Percentiles rank a stretch among this genome's conserved stretches.
phyloP scores from a whole-genome alignment of 306 rosid species.

The Potentilla sterilis region DNA sequence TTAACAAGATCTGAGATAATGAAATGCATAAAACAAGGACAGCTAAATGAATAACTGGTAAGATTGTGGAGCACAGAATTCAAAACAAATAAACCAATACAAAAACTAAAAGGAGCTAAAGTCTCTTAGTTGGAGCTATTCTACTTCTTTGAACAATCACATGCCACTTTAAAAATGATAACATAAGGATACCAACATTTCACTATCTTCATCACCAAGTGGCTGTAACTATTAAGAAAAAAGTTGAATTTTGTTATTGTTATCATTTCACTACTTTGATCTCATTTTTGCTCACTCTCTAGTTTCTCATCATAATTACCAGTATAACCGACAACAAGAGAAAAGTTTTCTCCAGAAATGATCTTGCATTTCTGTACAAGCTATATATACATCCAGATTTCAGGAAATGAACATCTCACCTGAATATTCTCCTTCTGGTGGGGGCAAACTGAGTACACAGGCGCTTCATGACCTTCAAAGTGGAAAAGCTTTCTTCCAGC shows the following conservation, averaged over 20 bases:
- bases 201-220: not conserved
- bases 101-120: not conserved
- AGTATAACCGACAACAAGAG: not conserved
- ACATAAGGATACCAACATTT: not conserved
- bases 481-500: slow-evolving; percentile 48
- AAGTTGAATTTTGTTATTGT: not conserved
- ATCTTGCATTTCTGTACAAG: not conserved
- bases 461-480: slow-evolving; percentile 75
- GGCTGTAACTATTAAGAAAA: not conserved
- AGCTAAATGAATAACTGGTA: not conserved
- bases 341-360: not conserved
- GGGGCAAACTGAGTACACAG: slow-evolving; percentile 72
- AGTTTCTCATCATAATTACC: not conserved
- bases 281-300: not conserved
- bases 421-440: slow-evolving; percentile 72
- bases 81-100: not conserved
- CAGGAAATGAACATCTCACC: slow-evolving; percentile 34
- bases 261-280: not conserved
- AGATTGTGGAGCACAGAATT: not conserved
- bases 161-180: not conserved
- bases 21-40: not conserved
- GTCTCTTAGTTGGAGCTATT: not conserved
- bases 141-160: not conserved
- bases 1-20: not conserved
- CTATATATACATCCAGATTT: not conserved